A percentile compares a stretch with the other conserved stretches of the same genome.
Evolutionary conservation across 2,329 filamentous ascomycete species (phyloP).

Genomic region (Fusarium subglutinans): DNA sequence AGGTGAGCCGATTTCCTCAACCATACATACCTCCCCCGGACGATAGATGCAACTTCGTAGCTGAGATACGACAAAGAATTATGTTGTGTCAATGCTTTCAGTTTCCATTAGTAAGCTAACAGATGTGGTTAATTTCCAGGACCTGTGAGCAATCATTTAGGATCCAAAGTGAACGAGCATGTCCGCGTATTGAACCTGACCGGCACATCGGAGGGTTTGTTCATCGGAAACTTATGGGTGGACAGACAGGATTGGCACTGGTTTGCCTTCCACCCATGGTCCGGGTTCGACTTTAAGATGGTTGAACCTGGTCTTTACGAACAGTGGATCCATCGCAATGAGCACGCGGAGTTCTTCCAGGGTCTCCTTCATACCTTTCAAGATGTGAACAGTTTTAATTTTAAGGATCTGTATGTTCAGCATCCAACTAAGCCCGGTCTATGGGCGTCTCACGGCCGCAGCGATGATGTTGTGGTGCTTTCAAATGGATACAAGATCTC

Average conservation of each 20-base stretch:
- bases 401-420: conserved; percentile 44
- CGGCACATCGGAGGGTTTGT: conserved; percentile 47
- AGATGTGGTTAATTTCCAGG: not conserved
- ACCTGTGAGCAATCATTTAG: conserved; percentile 44
- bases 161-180: conserved; percentile 44
- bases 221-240: conserved; percentile 45
- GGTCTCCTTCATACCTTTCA: conserved; percentile 48
- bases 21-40: too few relatives aligned
- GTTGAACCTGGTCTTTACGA: conserved; percentile 44
- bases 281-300: conserved; percentile 48
- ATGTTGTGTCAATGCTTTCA: not conserved
- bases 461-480: conserved; percentile 44
- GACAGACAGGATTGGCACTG: conserved; percentile 45
- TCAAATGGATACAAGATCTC: conserved; percentile 47
- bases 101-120: not conserved
- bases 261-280: conserved; percentile 48
- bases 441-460: conserved; percentile 45
- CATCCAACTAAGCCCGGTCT: conserved; percentile 42
- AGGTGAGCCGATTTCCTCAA: not conserved
- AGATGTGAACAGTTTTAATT: conserved; percentile 39
- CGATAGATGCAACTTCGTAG: fast-evolving
- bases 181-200: conserved; percentile 47
- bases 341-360: conserved; percentile 23
- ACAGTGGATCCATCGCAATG: conserved; percentile 46
- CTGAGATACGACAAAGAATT: not conserved